A percentile compares a stretch with the other conserved stretches of the same genome.
phyloP scores from a whole-genome alignment of 2,329 filamentous ascomycete species.

The Sclerotinia minor region DNA sequence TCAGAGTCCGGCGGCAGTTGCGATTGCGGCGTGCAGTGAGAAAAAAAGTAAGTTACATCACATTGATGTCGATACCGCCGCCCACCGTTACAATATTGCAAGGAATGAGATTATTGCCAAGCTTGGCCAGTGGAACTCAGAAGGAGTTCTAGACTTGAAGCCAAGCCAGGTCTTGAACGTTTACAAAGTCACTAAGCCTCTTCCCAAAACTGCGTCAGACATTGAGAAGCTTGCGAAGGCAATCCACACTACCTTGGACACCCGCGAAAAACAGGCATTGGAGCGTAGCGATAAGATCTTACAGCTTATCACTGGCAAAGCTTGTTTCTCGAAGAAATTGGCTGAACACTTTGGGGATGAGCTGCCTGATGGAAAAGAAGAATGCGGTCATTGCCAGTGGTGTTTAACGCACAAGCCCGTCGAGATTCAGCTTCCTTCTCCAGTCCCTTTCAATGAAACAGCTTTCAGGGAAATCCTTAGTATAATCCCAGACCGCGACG shows the following conservation, averaged over 20 bases:
- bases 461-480: conserved; percentile 49
- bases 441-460: conserved; percentile 44
- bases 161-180: conserved; percentile 54
- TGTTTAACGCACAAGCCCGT: conserved; percentile 46
- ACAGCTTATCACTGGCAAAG: conserved; percentile 52
- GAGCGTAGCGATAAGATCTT: conserved; percentile 52
- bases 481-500: conserved; percentile 51
- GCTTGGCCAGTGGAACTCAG: conserved; percentile 55
- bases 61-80: conserved; percentile 51
- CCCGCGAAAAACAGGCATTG: conserved; percentile 56
- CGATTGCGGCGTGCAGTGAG: conserved; percentile 47
- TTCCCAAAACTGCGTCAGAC: conserved; percentile 48
- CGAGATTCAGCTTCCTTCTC: conserved; percentile 45
- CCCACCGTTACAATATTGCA: conserved; percentile 40
- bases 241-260: conserved; percentile 53
- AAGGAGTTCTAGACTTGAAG: conserved; percentile 52
- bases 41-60: conserved; percentile 47
- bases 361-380: conserved; percentile 45
- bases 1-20: conserved; percentile 46
- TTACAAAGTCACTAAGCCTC: conserved; percentile 51
- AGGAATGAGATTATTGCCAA: conserved; percentile 54
- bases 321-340: conserved; percentile 54
- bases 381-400: conserved; percentile 58
- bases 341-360: conserved; percentile 59
- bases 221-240: conserved; percentile 49